Evolutionary conservation across 371 early-diverging fungal species (phyloP), one percentile per base, ranked within the genome.

Genomic region (Rhizopus stolonifer): DNA sequence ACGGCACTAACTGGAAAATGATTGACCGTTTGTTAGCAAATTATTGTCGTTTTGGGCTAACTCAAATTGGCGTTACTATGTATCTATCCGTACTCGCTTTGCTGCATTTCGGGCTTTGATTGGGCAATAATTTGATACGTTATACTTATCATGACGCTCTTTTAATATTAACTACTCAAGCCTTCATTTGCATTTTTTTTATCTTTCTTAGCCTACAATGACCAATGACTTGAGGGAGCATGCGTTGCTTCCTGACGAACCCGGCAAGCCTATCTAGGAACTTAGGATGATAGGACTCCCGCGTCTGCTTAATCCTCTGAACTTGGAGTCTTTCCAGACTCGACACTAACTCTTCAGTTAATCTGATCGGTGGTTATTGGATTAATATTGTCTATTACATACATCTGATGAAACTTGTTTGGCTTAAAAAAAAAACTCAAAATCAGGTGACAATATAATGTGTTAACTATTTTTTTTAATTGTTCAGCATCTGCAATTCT

Each of bases 221-320:
- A 59, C 60, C 60, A 53, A 49, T 57, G 59, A 59, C 59, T 59
- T 34, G 59, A 36, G 44, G 38, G 43, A 49, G 60, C 54, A 53
- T 49, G n/a, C 15, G 0, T 52, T 53, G 59, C 60, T 53, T 23
- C 24, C 32, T 38, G 60, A 59, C 54, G 42, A 52, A 59, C 49
- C 59, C 60, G 60, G 60, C 38, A 59, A 59, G 54, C 60, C 60
- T 59, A 59, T 59, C 31, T 25, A 59, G 60, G 39, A 44, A 53
- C 60, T 59, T 59, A 52, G 59, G 44, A 59, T 52, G 49, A 59
- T 59, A 59, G 59, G 29, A 52, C 49, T 59, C 49, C 53, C 59
- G 43, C 45, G 53, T 59, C 49, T 59, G 59, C 59, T 59, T 59
- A 52, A 26, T 59, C 49, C 17, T 53, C 54, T 32, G 8, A 53